Conservation (phyloP, 1,284 basidiomycete species). For the Trametes pubescens region DNA sequence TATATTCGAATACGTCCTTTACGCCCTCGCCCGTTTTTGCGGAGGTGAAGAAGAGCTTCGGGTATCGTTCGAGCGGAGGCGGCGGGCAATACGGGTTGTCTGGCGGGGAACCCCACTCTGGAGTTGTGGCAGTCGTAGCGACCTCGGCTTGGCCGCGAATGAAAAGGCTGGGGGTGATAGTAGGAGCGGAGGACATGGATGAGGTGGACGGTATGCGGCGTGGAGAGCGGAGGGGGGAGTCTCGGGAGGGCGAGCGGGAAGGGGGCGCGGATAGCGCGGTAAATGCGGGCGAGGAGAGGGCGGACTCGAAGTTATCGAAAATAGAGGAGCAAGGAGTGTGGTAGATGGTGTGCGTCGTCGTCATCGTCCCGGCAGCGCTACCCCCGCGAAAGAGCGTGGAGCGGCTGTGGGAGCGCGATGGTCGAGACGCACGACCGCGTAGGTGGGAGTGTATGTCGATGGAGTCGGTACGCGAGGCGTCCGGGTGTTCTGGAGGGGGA, state of each 20-base stretch:
- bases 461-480: slow-evolving; percentile 40
- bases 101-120: slow-evolving; percentile 35
- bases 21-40: slow-evolving; percentile 81
- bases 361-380: slow-evolving; percentile 62
- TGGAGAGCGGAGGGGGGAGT: slow-evolving; percentile 31
- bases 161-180: slow-evolving; percentile 70
- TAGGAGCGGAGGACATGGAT: slow-evolving; percentile 61
- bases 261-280: slow-evolving; percentile 41
- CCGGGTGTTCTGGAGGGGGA: slow-evolving; percentile 32
- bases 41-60: slow-evolving; percentile 74
- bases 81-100: slow-evolving; percentile 38
- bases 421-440: slow-evolving; percentile 40
- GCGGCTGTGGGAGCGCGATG: slow-evolving; percentile 53
- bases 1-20: slow-evolving; percentile 71
- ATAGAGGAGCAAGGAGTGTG: slow-evolving; percentile 81
- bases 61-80: slow-evolving; percentile 55
- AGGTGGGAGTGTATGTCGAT: slow-evolving; percentile 39
- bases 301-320: slow-evolving; percentile 57
- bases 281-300: slow-evolving; percentile 64
- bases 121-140: slow-evolving; percentile 33
- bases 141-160: slow-evolving; percentile 45
- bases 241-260: slow-evolving; percentile 36
- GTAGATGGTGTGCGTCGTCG: slow-evolving; percentile 66
- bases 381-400: slow-evolving; percentile 50
- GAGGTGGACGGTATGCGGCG: slow-evolving; percentile 51